Percentiles rank a stretch among this genome's conserved stretches.
These are phyloP conservation scores for Cornus controversa DNA, from an alignment of 148 eudicot species.

Conservation along the genomic window DNA sequence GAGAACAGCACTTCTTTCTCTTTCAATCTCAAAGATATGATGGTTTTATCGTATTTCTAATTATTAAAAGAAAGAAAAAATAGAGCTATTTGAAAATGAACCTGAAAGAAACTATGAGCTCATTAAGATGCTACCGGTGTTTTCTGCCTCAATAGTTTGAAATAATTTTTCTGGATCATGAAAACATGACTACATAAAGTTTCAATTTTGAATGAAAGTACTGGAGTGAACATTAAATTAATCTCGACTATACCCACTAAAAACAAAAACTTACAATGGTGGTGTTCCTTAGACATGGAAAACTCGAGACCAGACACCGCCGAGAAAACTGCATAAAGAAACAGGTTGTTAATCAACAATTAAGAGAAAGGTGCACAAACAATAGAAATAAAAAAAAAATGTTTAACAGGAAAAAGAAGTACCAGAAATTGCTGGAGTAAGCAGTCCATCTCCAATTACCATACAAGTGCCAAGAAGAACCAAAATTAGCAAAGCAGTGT, in stretches of 20 bases:
- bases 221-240: no score
- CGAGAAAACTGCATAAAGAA: constrained; percentile 60
- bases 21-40: background rate
- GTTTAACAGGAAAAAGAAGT: constrained; percentile 8
- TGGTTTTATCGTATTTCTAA: background rate
- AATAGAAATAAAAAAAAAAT: background rate
- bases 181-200: background rate
- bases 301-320: constrained; percentile 97
- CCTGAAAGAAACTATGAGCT: background rate
- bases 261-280: constrained; percentile 61
- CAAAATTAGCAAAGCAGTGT: constrained; percentile 58
- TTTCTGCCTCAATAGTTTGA: background rate
- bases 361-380: background rate
- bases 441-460: constrained; percentile 82
- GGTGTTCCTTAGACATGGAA: constrained; percentile 70
- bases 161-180: background rate
- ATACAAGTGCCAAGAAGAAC: constrained; percentile 84
- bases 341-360: background rate
- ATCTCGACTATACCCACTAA: no score
- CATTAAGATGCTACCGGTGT: background rate
- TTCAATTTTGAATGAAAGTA: background rate
- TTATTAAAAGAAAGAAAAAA: no score
- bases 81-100: background rate
- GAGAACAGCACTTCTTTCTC: background rate
- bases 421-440: constrained; percentile 83